Evolutionary conservation across 2,329 filamentous ascomycete genomes (phyloP).

Genomic region (Exophiala lecanii-corni): DNA sequence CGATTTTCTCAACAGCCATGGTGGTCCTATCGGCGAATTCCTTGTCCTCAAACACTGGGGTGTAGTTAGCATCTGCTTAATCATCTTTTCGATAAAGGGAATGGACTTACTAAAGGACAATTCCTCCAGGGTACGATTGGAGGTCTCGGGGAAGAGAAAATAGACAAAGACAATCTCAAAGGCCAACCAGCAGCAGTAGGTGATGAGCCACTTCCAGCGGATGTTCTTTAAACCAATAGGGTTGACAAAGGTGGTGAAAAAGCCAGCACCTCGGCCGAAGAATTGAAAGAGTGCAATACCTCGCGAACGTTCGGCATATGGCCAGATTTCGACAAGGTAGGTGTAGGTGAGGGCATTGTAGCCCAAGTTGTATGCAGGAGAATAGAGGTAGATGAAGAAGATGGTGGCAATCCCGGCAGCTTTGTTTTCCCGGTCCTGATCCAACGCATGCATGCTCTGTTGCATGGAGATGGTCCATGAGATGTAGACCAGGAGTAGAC

Average conservation of each 20-base stretch:
- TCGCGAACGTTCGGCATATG: slow-evolving; percentile 53
- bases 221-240: slow-evolving; percentile 43
- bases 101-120: slow-evolving; percentile 37
- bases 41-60: slow-evolving; percentile 36
- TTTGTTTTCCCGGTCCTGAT: slow-evolving; percentile 32
- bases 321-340: slow-evolving; percentile 57
- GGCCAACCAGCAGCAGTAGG: slow-evolving; percentile 40
- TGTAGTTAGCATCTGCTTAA: background rate
- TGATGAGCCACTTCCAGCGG: slow-evolving; percentile 42
- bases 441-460: slow-evolving; percentile 33
- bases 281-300: slow-evolving; percentile 57
- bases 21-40: slow-evolving; percentile 33
- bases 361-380: slow-evolving; percentile 33
- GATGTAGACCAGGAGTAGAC: slow-evolving; percentile 52
- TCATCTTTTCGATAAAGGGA: background rate
- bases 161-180: slow-evolving; percentile 42
- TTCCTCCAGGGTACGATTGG: slow-evolving; percentile 41
- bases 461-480: slow-evolving; percentile 51
- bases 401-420: slow-evolving; percentile 41
- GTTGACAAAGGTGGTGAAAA: slow-evolving; percentile 48
- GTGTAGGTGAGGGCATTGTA: slow-evolving; percentile 64
- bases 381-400: slow-evolving; percentile 53
- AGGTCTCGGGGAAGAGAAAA: slow-evolving; percentile 45
- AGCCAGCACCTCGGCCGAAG: slow-evolving; percentile 47
- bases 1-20: slow-evolving; percentile 35